These are phyloP conservation scores for Trichophyton rubrum DNA, from an alignment of 2,329 filamentous ascomycete species.

Conservation along the genomic window DNA sequence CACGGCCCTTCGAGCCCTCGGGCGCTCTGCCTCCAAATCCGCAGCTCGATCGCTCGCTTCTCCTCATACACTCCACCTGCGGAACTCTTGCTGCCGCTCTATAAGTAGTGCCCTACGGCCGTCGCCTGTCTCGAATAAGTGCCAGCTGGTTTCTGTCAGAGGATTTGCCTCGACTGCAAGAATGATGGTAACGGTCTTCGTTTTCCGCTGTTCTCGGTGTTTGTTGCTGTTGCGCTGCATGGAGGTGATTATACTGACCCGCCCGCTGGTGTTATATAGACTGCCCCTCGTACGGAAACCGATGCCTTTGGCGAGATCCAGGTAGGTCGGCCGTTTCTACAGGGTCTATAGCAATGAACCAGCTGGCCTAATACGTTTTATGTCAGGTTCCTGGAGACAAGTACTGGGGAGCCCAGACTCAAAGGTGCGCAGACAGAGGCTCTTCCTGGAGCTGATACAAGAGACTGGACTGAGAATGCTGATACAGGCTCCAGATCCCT, in stretches of 20 bases:
- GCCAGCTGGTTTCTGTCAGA: neutral
- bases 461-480: neutral
- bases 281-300: conserved; percentile 62
- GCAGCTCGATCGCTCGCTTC: conserved; percentile 2
- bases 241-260: neutral
- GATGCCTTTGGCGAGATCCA: conserved; percentile 97
- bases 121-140: neutral
- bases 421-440: conserved; percentile 44
- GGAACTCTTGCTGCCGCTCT: neutral
- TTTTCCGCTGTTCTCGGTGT: neutral
- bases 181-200: neutral
- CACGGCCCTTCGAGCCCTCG: neutral
- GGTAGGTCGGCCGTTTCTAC: conserved; percentile 21
- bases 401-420: conserved; percentile 98
- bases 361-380: neutral
- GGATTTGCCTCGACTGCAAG: neutral
- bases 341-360: neutral
- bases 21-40: neutral
- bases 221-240: neutral
- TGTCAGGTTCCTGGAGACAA: conserved; percentile 63
- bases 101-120: conserved; percentile 4
- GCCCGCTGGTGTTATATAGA: conserved; percentile 7
- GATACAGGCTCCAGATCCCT: conserved; percentile 47
- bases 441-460: neutral
- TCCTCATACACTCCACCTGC: neutral